phyloP scores from a whole-genome alignment of 1,284 basidiomycete genomes.

The Uromyces viciae-fabae region DNA sequence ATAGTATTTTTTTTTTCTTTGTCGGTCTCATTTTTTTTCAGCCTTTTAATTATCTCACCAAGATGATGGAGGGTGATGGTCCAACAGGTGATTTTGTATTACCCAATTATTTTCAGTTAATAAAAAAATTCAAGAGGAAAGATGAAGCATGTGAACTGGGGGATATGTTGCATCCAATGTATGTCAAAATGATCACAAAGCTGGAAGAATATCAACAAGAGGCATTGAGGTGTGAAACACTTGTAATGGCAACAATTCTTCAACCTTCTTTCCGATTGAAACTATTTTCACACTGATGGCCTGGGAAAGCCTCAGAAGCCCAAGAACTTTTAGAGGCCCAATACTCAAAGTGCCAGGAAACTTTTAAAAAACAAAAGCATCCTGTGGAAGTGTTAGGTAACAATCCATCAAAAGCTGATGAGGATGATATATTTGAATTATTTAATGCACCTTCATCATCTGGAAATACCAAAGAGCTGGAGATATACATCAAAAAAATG shows the following conservation, averaged over 20 bases:
- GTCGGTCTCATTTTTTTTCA: background rate
- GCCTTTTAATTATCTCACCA: background rate
- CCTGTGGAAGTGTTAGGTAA: background rate
- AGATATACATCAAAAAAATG: slow-evolving; percentile 1
- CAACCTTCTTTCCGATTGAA: background rate
- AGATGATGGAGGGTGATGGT: slow-evolving; percentile 1
- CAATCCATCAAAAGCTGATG: background rate
- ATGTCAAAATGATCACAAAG: slow-evolving; percentile 4
- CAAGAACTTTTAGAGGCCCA: background rate
- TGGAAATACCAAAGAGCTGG: background rate
- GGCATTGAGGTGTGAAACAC: background rate
- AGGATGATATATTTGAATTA: slow-evolving; percentile 14
- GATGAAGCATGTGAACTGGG: background rate
- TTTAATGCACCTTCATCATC: background rate
- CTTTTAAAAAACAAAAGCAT: background rate
- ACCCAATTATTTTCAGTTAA: background rate
- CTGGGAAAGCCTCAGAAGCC: background rate
- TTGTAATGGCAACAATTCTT: slow-evolving; percentile 4
- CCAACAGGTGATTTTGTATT: slow-evolving; percentile 10
- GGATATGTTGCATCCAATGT: background rate
- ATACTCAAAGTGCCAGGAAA: background rate
- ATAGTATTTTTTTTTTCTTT: background rate
- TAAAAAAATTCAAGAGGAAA: background rate
- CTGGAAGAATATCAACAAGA: background rate
- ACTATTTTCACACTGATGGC: slow-evolving; percentile 12